phyloP scores from a whole-genome alignment of 768 basidiomycete species.

The Auricularia sp. region DNA sequence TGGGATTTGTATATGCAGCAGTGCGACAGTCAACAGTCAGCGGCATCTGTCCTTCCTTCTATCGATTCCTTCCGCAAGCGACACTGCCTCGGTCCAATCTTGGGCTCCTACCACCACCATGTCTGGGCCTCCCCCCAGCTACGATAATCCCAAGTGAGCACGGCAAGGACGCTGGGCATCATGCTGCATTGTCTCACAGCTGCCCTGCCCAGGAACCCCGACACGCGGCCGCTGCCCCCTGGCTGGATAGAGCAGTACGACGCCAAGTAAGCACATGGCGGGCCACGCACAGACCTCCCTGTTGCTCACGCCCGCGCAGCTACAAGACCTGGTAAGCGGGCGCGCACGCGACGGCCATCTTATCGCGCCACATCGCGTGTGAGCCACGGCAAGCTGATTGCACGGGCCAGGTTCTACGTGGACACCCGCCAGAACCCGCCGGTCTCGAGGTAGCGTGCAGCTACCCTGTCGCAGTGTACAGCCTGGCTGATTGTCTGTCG shows the following conservation, averaged over 20 bases:
- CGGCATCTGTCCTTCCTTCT: neutral
- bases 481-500: constrained; percentile 12
- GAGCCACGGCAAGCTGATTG: neutral
- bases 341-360: neutral
- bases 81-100: constrained; percentile 1
- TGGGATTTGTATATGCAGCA: neutral
- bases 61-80: neutral
- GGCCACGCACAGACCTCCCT: neutral
- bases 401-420: constrained; percentile 59
- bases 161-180: constrained; percentile 22
- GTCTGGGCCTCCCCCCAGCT: constrained; percentile 1
- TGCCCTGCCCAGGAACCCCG: constrained; percentile 33
- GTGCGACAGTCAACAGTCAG: no score
- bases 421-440: constrained; percentile 55
- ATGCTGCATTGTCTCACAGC: constrained; percentile 28
- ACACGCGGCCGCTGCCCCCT: constrained; percentile 33
- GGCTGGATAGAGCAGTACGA: constrained; percentile 69
- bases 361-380: neutral
- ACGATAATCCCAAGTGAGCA: neutral
- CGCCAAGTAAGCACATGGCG: constrained; percentile 38
- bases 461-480: neutral
- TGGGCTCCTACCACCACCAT: neutral
- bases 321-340: constrained; percentile 54
- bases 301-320: constrained; percentile 26
- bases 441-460: neutral